Evolutionary conservation across 495 filamentous ascomycete species (phyloP).

Genomic region (Pyrenopolyporus hunteri): DNA sequence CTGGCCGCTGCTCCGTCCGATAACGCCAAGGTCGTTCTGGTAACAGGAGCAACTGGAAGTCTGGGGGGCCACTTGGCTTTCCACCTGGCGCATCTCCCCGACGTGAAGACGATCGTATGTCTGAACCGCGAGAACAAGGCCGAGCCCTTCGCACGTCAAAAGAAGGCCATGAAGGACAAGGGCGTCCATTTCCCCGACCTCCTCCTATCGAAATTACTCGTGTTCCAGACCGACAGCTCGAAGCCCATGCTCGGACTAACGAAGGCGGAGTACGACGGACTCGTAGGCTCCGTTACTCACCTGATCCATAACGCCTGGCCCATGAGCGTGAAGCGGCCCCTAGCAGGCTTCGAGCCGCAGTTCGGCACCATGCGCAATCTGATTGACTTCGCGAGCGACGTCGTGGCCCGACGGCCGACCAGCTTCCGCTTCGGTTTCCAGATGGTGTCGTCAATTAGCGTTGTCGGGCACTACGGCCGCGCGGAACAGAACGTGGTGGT

Average conservation of each 20-base stretch:
- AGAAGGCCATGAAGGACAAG: slow-evolving; percentile 42
- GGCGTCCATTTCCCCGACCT: slow-evolving; percentile 40
- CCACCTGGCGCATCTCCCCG: slow-evolving; percentile 41
- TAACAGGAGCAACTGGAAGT: slow-evolving; percentile 58
- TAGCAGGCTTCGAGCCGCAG: slow-evolving; percentile 56
- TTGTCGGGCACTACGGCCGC: slow-evolving; percentile 52
- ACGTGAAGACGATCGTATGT: slow-evolving; percentile 51
- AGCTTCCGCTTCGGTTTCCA: slow-evolving; percentile 51
- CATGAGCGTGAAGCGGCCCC: slow-evolving; percentile 54
- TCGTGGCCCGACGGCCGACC: slow-evolving; percentile 21
- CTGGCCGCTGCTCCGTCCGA: background rate
- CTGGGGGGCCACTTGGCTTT: slow-evolving; percentile 51
- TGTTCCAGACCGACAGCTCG: slow-evolving; percentile 53
- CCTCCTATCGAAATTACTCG: slow-evolving; percentile 47
- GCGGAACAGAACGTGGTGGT: slow-evolving; percentile 41
- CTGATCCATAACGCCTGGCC: slow-evolving; percentile 67
- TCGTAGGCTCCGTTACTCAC: slow-evolving; percentile 54
- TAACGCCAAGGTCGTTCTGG: slow-evolving; percentile 43
- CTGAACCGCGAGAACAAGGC: slow-evolving; percentile 48
- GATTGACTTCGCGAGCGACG: slow-evolving; percentile 51
- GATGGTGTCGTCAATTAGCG: slow-evolving; percentile 61
- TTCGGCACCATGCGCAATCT: slow-evolving; percentile 56
- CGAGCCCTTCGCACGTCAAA: slow-evolving; percentile 42
- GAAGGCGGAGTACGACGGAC: slow-evolving; percentile 42
- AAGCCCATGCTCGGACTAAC: slow-evolving; percentile 55